Conservation (phyloP, 2,329 filamentous ascomycete species). For the Talaromyces verruculosus region DNA sequence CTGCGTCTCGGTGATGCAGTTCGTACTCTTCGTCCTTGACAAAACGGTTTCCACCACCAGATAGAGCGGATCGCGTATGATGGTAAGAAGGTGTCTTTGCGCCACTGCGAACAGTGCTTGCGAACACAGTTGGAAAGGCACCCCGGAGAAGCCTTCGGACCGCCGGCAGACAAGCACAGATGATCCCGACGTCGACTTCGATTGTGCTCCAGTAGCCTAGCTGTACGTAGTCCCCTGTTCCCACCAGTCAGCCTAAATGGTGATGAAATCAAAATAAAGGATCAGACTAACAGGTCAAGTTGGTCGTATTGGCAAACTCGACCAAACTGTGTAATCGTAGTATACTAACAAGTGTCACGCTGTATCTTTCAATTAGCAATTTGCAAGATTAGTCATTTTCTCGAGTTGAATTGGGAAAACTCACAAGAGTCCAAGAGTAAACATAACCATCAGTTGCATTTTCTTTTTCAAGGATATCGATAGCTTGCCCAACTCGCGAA, state of each 20-base stretch:
- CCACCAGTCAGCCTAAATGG: not conserved
- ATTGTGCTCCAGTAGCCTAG: constrained; percentile 36
- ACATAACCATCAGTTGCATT: constrained; percentile 37
- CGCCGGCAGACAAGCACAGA: constrained; percentile 35
- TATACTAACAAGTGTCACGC: constrained; percentile 48
- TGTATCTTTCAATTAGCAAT: constrained; percentile 23
- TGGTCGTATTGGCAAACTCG: constrained; percentile 43
- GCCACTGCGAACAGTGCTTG: constrained; percentile 28
- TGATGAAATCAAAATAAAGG: not conserved
- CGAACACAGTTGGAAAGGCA: constrained; percentile 39
- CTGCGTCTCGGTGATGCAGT: constrained; percentile 3
- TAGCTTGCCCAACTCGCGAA: constrained; percentile 31
- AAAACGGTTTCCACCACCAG: not conserved
- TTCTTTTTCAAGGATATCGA: constrained; percentile 34
- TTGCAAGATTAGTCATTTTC: not conserved
- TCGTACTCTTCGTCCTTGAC: not conserved
- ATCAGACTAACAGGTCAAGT: constrained; percentile 38
- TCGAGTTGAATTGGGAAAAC: constrained; percentile 16
- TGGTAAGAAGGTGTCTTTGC: not conserved
- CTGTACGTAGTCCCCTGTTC: constrained; percentile 33
- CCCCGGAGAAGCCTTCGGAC: constrained; percentile 42
- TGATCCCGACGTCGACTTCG: constrained; percentile 33
- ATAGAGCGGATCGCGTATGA: not conserved
- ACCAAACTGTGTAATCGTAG: constrained; percentile 48
- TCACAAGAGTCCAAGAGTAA: constrained; percentile 40